Conservation (phyloP, 176 grass and related monocot species). For the Dactylis glomerata region DNA sequence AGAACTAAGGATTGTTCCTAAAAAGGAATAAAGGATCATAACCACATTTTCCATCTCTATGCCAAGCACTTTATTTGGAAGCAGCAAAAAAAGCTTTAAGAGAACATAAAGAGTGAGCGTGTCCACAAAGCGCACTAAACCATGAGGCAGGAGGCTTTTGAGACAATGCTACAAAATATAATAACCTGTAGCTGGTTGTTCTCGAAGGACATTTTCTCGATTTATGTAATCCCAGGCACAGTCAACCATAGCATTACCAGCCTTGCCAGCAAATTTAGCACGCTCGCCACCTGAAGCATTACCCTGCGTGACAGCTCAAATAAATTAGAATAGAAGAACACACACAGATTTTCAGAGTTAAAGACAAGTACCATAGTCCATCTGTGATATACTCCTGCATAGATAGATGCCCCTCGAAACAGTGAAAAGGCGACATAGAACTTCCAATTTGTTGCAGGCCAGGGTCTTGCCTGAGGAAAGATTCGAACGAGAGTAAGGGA, state of each 20-base stretch:
- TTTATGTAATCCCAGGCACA: constrained; percentile 69
- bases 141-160: background rate
- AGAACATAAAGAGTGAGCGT: background rate
- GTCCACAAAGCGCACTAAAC: background rate
- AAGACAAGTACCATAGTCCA: constrained; percentile 74
- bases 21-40: constrained; percentile 5
- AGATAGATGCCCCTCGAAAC: constrained; percentile 86
- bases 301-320: constrained; percentile 61
- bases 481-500: background rate
- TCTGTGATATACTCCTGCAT: constrained; percentile 94
- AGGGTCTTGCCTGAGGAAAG: constrained; percentile 60
- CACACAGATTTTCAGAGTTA: constrained; percentile 15
- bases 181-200: constrained; percentile 61
- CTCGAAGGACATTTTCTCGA: constrained; percentile 53
- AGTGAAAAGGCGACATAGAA: constrained; percentile 88
- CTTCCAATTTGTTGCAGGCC: constrained; percentile 89
- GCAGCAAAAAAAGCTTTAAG: background rate
- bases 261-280: constrained; percentile 60
- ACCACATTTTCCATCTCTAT: background rate
- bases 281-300: constrained; percentile 97
- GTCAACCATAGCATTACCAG: constrained; percentile 64
- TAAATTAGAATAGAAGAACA: constrained; percentile 31
- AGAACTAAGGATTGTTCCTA: background rate
- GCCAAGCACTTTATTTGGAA: background rate
- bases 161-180: constrained; percentile 12